phyloP scores from a whole-genome alignment of 78 protist species.

The Acrasis kona region DNA sequence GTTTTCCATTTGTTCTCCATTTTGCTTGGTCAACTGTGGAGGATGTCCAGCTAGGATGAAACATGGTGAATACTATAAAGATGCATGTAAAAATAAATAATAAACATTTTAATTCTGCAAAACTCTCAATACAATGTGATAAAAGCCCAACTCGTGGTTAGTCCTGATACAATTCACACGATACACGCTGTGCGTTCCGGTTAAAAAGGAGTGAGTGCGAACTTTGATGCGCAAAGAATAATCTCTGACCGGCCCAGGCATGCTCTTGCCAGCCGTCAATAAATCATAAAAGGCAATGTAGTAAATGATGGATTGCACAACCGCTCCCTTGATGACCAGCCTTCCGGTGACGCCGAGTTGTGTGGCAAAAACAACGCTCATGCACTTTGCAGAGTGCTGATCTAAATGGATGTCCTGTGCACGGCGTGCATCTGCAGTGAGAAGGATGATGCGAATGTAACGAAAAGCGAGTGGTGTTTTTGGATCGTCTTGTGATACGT shows the following conservation, averaged over 20 bases:
- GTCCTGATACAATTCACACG: constrained; percentile 12
- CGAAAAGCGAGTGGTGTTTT: constrained; percentile 4
- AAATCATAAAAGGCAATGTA: constrained; percentile 8
- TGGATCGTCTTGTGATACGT: constrained; percentile 6
- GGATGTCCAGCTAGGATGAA: too few relatives aligned
- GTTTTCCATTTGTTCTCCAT: too few relatives aligned
- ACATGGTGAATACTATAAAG: too few relatives aligned
- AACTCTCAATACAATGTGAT: constrained; percentile 10
- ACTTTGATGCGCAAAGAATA: constrained; percentile 1
- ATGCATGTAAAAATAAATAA: too few relatives aligned
- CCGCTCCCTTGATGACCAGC: constrained; percentile 1
- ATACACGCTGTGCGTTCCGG: neutral
- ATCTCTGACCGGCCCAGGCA: constrained; percentile 6
- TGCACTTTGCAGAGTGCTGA: neutral
- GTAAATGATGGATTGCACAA: constrained; percentile 3
- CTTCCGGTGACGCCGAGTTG: neutral
- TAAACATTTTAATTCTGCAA: constrained; percentile 9
- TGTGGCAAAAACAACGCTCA: neutral
- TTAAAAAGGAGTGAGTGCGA: neutral
- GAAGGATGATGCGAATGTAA: neutral
- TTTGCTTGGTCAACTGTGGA: too few relatives aligned
- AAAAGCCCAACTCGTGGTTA: constrained; percentile 4
- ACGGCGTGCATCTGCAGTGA: neutral
- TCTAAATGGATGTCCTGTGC: constrained; percentile 4
- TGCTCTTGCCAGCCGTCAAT: neutral